phyloP scores from a whole-genome alignment of 805 yeast genomes.

The Saturnispora hagleri region DNA sequence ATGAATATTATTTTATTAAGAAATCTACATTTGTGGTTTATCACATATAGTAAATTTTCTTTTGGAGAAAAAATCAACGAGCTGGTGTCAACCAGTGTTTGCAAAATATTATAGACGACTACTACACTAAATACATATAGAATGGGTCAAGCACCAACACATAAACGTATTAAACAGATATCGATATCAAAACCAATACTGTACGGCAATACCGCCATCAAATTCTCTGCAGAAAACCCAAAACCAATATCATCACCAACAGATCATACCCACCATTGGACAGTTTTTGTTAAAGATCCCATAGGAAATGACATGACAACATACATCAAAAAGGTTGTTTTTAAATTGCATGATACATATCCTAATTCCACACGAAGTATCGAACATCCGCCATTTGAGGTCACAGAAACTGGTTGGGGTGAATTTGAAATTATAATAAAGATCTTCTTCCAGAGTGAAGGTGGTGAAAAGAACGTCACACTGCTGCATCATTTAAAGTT shows the following conservation, averaged over 20 bases:
- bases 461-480: slow-evolving; percentile 78
- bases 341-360: slow-evolving; percentile 92
- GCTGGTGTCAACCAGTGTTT: neutral
- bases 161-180: slow-evolving; percentile 35
- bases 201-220: slow-evolving; percentile 74
- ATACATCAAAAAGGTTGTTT: slow-evolving; percentile 81
- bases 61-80: too few relatives aligned
- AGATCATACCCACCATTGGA: slow-evolving; percentile 95
- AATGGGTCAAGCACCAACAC: slow-evolving; percentile 13
- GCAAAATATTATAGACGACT: neutral
- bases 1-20: neutral
- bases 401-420: slow-evolving; percentile 99
- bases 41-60: too few relatives aligned
- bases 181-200: slow-evolving; percentile 70
- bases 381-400: slow-evolving; percentile 87
- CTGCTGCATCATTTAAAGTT: slow-evolving; percentile 83
- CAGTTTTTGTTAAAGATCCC: slow-evolving; percentile 81
- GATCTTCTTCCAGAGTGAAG: slow-evolving; percentile 76
- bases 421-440: slow-evolving; percentile 91
- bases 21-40: too few relatives aligned
- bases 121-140: neutral
- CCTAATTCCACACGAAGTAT: slow-evolving; percentile 77
- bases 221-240: slow-evolving; percentile 40
- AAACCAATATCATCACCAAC: slow-evolving; percentile 58
- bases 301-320: slow-evolving; percentile 71